Base-by-base conservation (phyloP, 2,329 filamentous ascomycete genomes). In the Clonostachys byssicola region DNA sequence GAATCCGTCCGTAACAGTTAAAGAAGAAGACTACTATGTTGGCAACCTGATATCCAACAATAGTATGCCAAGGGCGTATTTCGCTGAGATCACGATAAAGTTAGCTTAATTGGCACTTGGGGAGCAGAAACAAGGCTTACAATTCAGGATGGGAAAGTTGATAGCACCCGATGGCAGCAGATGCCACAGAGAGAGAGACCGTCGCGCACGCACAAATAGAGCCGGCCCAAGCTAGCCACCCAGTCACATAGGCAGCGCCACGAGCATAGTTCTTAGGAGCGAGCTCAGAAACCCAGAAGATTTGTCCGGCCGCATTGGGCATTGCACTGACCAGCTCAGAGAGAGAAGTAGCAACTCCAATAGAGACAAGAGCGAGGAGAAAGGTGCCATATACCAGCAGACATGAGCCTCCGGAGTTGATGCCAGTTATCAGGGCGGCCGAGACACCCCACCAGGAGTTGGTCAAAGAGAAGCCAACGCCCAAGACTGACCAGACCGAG, bases 351-450 rank as follows among this genome's bases (percentile, higher is more conserved):
- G 51, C 51, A 18, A 53, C 36, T 2, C 36, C 36, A 14, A 39
- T 12, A 8, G 36, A 39, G 36, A 44, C 0, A 72, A 74, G 5
- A 68, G 65, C 68, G 16, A 75, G 70, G 4, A 75, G 61, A 45
- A 75, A 70, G 47, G 75, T 74, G 45, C 73, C 73, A 51, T 76
- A 76, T 47, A 74, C 75, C n/a, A 76, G 62, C 12, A 69, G 68
- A 12, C 70, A 66, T 17, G 73, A 73, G 1, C 73, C 73, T 12
- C 73, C 73, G 20, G 72, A 71, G 40, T 66, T 65, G 47, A 77
- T 73, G 40, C 70, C 69, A 3, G 73, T 74, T 39, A 72, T 68
- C 40, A 74, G 57, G 1, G 68, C 68, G 5, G 72, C 56, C 13
- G 71, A 70, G 3, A 74, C 62, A 51, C 70, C 72, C 5, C 71